A percentile compares a stretch with the other conserved stretches of the same genome.
phyloP scores from a whole-genome alignment of 768 basidiomycete genomes.

The Serendipita sp. region DNA sequence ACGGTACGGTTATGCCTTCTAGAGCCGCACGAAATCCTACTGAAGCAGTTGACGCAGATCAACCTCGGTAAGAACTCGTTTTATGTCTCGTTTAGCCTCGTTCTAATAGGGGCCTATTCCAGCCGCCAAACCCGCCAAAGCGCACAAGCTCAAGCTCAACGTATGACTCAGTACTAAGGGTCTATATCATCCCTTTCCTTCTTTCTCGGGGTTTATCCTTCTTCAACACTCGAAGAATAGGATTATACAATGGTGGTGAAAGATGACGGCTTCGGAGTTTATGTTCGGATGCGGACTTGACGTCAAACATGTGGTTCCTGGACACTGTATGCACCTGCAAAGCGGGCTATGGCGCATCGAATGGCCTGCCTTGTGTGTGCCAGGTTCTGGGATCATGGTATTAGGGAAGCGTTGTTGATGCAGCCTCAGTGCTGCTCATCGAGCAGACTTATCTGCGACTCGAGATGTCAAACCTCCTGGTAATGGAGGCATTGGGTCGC shows the following conservation, averaged over 20 bases:
- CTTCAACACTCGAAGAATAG: background rate
- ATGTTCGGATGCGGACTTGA: background rate
- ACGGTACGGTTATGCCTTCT: slow-evolving; percentile 1
- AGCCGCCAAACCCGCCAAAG: slow-evolving; percentile 3
- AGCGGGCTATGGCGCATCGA: no score
- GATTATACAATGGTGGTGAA: background rate
- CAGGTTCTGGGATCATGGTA: no score
- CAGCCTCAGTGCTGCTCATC: no score
- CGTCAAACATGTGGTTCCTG: no score
- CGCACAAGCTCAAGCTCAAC: background rate
- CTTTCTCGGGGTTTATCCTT: background rate
- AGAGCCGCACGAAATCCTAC: background rate
- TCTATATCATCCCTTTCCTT: background rate
- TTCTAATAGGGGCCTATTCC: background rate
- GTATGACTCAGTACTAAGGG: slow-evolving; percentile 3
- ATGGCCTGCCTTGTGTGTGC: no score
- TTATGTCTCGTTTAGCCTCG: background rate
- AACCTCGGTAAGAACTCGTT: background rate
- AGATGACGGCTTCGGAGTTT: background rate
- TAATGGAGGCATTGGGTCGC: no score
- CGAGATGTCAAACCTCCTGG: no score
- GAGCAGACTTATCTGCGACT: no score
- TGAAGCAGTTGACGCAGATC: slow-evolving; percentile 4
- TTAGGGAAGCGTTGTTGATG: no score
- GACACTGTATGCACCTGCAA: no score